A percentile compares a stretch with the other conserved stretches of the same genome.
Evolutionary conservation across 352 stramenopile genomes (phyloP).

Genomic region (Hyaloperonospora arabidopsidis): DNA sequence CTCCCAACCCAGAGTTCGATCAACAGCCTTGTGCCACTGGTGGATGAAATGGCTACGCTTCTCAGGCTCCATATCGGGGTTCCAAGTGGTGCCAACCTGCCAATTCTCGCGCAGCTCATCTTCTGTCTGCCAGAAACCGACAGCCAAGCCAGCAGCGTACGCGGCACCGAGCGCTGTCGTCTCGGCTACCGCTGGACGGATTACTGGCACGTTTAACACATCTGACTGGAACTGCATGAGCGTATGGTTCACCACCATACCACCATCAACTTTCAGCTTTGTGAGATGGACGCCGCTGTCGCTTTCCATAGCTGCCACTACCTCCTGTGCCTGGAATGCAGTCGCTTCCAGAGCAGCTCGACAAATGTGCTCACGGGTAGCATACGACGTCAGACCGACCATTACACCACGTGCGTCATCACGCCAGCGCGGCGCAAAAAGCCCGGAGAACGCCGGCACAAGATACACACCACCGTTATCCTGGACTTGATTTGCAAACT

Average conservation of each 20-base stretch:
- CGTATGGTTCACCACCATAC: conserved; percentile 95
- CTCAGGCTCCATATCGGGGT: conserved; percentile 57
- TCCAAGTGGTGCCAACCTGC: conserved; percentile 67
- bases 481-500: conserved; percentile 72
- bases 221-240: conserved; percentile 99
- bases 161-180: conserved; percentile 97
- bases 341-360: conserved; percentile 93
- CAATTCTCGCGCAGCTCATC: conserved; percentile 82
- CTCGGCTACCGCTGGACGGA: conserved; percentile 91
- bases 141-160: conserved; percentile 94
- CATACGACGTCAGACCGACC: conserved; percentile 92
- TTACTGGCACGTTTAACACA: conserved; percentile 89
- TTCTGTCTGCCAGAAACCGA: conserved; percentile 91
- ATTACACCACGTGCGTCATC: conserved; percentile 94
- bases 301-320: conserved; percentile 92
- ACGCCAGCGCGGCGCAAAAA: conserved; percentile 97
- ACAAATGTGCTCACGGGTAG: conserved; percentile 92
- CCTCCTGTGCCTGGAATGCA: conserved; percentile 93
- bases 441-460: conserved; percentile 95
- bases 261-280: conserved; percentile 94
- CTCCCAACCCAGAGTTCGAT: conserved; percentile 82
- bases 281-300: conserved; percentile 86
- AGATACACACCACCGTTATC: conserved; percentile 97
- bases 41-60: conserved; percentile 52
- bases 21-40: conserved; percentile 79